A percentile compares a stretch with the other conserved stretches of the same genome.
These are phyloP conservation scores for Petunia axillaris DNA, from an alignment of 257 asterid genomes.

Conservation along the genomic window DNA sequence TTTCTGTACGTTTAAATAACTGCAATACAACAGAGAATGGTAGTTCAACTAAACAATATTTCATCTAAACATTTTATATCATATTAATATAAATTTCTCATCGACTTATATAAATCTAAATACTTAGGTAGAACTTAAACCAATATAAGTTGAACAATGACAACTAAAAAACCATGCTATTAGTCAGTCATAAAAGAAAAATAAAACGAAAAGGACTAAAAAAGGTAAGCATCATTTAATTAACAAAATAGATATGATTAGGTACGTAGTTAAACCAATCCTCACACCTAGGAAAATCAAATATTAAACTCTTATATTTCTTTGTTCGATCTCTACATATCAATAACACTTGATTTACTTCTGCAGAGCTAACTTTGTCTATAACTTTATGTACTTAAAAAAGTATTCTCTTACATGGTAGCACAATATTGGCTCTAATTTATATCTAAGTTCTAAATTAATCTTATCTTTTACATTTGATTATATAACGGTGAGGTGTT, in stretches of 20 bases:
- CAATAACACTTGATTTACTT: not conserved
- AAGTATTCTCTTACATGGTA: not conserved
- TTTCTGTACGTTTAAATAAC: not conserved
- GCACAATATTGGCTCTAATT: not conserved
- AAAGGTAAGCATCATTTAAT: not conserved
- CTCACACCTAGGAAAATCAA: not conserved
- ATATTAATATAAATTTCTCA: not conserved
- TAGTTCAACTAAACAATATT: conserved; percentile 19
- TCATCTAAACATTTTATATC: not conserved
- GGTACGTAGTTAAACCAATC: not conserved
- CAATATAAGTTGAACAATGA: not conserved
- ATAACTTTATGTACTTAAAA: not conserved
- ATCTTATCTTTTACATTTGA: not conserved
- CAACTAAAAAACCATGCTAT: not conserved
- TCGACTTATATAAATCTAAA: not conserved
- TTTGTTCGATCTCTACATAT: not conserved
- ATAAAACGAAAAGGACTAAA: not conserved
- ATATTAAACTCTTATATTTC: not conserved
- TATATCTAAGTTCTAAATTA: too few relatives aligned
- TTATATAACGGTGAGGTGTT: not conserved
- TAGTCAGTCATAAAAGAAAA: not conserved
- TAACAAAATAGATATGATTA: not conserved
- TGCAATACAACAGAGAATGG: not conserved
- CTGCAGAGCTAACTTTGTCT: not conserved
- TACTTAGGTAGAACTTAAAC: not conserved